Evolutionary conservation across 2,329 filamentous ascomycete species (phyloP).

Genomic region (Aspergillus cejpii): DNA sequence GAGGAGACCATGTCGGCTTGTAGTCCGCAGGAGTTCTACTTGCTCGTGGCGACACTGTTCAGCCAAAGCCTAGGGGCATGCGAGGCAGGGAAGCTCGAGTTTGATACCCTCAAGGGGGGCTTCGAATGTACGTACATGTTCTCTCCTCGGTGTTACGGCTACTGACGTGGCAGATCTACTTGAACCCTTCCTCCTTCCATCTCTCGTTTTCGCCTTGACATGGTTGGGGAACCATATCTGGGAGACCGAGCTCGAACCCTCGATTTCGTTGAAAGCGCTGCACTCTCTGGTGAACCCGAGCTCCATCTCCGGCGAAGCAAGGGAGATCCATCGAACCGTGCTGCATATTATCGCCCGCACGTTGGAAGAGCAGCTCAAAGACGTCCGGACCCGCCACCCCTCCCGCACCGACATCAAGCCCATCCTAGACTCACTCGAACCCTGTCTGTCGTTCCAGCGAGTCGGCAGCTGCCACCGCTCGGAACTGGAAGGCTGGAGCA

Average conservation of each 20-base stretch:
- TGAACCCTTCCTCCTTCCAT: slow-evolving; percentile 58
- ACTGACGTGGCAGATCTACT: slow-evolving; percentile 46
- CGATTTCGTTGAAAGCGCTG: slow-evolving; percentile 50
- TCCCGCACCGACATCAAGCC: slow-evolving; percentile 48
- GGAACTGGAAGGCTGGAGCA: slow-evolving; percentile 50
- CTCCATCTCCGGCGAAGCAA: slow-evolving; percentile 54
- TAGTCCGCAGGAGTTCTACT: slow-evolving; percentile 58
- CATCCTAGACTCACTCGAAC: slow-evolving; percentile 47
- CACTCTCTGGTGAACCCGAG: slow-evolving; percentile 51
- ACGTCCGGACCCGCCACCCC: slow-evolving; percentile 45
- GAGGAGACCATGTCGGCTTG: slow-evolving; percentile 60
- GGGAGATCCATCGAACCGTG: slow-evolving; percentile 55
- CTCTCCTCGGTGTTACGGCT: neutral
- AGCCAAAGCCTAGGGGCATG: slow-evolving; percentile 55
- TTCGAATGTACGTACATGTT: slow-evolving; percentile 50
- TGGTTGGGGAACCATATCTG: slow-evolving; percentile 55
- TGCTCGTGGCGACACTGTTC: slow-evolving; percentile 56
- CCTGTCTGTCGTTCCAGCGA: slow-evolving; percentile 47
- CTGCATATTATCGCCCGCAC: slow-evolving; percentile 50
- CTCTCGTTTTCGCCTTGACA: slow-evolving; percentile 51
- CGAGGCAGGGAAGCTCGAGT: slow-evolving; percentile 48
- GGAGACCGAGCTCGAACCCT: slow-evolving; percentile 44
- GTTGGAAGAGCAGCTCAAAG: slow-evolving; percentile 48
- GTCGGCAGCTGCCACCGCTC: slow-evolving; percentile 41
- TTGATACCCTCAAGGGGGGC: slow-evolving; percentile 55